Evolutionary conservation across 2,329 filamentous ascomycete species (phyloP).

Genomic region (Grosmannia huntii): DNA sequence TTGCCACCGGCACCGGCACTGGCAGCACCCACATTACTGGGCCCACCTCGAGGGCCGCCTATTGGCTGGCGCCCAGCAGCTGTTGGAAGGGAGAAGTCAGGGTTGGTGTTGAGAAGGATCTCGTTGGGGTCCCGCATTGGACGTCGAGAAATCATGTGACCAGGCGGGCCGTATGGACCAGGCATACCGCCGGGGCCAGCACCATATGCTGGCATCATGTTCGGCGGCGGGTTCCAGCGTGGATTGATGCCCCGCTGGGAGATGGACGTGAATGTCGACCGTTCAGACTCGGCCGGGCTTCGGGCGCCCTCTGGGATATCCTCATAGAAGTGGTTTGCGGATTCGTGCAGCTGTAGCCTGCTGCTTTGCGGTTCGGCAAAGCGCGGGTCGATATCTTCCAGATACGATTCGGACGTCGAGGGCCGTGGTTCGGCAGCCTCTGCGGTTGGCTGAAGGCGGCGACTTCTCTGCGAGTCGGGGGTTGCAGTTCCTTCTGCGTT

Average conservation of each 20-base stretch:
- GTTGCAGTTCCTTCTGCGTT: slow-evolving; percentile 18
- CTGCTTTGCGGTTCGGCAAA: slow-evolving; percentile 44
- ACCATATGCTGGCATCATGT: slow-evolving; percentile 29
- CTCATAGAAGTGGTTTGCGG: slow-evolving; percentile 19
- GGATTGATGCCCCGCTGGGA: slow-evolving; percentile 83
- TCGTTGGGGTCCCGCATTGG: slow-evolving; percentile 50
- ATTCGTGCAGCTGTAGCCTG: slow-evolving; percentile 14
- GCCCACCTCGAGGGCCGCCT: slow-evolving; percentile 11
- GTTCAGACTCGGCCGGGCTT: slow-evolving; percentile 66
- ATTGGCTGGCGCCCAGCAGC: slow-evolving; percentile 16
- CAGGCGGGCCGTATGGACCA: not conserved
- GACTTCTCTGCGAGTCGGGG: not conserved
- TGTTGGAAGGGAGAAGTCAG: slow-evolving; percentile 64
- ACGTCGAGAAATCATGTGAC: slow-evolving; percentile 20
- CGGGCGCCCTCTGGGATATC: slow-evolving; percentile 35
- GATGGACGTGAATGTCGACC: slow-evolving; percentile 79
- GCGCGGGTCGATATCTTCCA: slow-evolving; percentile 85
- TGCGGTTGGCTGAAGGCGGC: slow-evolving; percentile 13
- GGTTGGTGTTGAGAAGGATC: slow-evolving; percentile 64
- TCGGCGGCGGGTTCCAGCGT: slow-evolving; percentile 55
- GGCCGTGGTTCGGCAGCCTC: slow-evolving; percentile 13
- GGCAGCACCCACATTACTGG: slow-evolving; percentile 7
- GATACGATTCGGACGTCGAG: slow-evolving; percentile 40
- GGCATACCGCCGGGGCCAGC: not conserved
- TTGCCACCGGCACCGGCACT: slow-evolving; percentile 16